Percentiles rank a stretch among this genome's conserved stretches.
phyloP scores from a whole-genome alignment of 148 eudicot genomes.

The Gaultheria prostrata region DNA sequence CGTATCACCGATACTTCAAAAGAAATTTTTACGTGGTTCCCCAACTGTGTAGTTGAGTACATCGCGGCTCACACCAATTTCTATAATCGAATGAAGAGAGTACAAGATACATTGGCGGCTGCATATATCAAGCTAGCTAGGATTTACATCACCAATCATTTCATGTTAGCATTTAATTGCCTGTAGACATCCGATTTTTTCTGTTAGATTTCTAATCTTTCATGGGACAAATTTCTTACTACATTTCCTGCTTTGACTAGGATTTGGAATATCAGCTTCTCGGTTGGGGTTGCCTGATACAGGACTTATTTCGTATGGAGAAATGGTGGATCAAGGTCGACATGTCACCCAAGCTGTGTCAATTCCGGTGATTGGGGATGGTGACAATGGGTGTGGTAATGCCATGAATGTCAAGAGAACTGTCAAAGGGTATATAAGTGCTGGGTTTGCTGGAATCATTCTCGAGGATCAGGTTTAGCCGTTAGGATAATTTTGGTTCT shows the following conservation, averaged over 20 bases:
- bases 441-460: constrained; percentile 97
- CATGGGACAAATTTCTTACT: background rate
- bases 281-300: constrained; percentile 88
- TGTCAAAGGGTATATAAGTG: constrained; percentile 78
- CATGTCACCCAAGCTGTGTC: constrained; percentile 81
- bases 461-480: constrained; percentile 87
- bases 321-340: constrained; percentile 91
- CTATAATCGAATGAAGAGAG: no score
- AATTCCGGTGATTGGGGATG: constrained; percentile 93
- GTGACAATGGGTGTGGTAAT: constrained; percentile 93
- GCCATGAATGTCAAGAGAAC: constrained; percentile 97
- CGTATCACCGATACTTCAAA: no score
- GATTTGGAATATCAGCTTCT: constrained; percentile 92
- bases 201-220: background rate
- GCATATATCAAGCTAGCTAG: no score
- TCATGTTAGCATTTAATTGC: background rate
- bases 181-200: background rate
- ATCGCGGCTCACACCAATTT: no score
- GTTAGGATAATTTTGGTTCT: background rate
- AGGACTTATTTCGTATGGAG: constrained; percentile 88
- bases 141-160: no score
- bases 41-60: no score
- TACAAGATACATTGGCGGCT: no score
- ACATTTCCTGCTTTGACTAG: constrained; percentile 33
- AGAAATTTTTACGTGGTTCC: no score